Base-by-base conservation (phyloP, 169 alveolate species). In the Eimeria mitis region DNA sequence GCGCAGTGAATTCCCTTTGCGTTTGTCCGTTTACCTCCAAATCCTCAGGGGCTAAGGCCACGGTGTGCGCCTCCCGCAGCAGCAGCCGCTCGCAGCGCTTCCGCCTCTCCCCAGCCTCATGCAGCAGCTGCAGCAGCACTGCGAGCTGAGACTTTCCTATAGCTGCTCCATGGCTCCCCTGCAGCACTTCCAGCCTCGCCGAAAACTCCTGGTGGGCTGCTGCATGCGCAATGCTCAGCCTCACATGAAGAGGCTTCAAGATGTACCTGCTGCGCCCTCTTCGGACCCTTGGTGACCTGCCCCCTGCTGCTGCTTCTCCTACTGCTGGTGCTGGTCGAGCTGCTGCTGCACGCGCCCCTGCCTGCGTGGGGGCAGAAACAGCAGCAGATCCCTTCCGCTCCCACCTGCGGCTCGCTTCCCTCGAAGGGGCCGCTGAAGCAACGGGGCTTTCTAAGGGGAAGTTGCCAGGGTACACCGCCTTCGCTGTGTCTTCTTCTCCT, bases 11-110 rank as follows among this genome's bases (percentile, higher is more conserved):
- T 94, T 97, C 98, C 25, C 95, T 95, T 78, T 97, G 95, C 6
- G 99, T 98, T 19, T 56, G 9, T 0, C 90, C 90, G 5, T 90
- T 91, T 68, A 95, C 96, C 85, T 97, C 96, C 68, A 98, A 71
- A 31, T 97, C 97, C 79, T 97, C 99, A 47, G 98, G 95, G 54
- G 97, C 98, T 84, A 97, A 81, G 63, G 96, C 95, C 25, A 98
- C 98, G 34, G 97, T 96, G 89, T 81, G 88, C 54, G 98, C 98
- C 96, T 97, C 84, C 61, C 96, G 96, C 96, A 98, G 97, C 56
- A 97, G 91, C 75, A 98, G 87, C 56, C 97, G 89, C 79, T 97
- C 97, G 56, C 98, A 96, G 81, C 97, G 95, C 73, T 95, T 97
- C 42, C 97, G 47, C 44, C 97, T 96, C 75, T 70, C 90, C 89